These are phyloP conservation scores for Eucalyptus sp. DNA, from an alignment of 345 rosid species.

Conservation along the genomic window DNA sequence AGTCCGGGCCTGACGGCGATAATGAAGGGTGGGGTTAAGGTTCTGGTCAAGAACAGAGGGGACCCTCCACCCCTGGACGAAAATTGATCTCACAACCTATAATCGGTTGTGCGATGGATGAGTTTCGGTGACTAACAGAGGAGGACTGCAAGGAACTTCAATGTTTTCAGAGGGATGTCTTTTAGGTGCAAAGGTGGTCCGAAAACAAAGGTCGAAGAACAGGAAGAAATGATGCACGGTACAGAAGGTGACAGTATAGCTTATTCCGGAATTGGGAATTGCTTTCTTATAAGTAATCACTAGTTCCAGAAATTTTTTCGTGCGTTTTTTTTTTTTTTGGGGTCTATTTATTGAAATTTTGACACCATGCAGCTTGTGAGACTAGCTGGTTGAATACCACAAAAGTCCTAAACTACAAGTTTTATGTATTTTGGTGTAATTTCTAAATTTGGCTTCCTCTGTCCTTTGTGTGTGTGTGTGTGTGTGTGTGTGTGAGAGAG, in stretches of 20 bases:
- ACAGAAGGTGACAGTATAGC: not conserved
- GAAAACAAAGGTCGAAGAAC: not conserved
- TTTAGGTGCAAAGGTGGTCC: not conserved
- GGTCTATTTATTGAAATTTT: not conserved
- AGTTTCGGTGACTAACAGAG: not conserved
- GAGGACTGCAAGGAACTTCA: not conserved
- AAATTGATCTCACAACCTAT: not conserved
- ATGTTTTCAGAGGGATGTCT: not conserved
- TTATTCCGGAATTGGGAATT: not conserved
- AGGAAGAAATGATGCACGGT: not conserved
- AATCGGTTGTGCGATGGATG: not conserved
- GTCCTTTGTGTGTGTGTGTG: not conserved
- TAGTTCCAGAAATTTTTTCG: not conserved
- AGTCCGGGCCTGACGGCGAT: conserved; percentile 41
- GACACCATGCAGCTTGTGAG: not conserved
- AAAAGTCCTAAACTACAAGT: not conserved
- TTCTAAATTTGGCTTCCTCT: not conserved
- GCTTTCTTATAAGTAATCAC: not conserved
- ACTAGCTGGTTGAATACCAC: not conserved
- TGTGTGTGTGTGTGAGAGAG: not conserved
- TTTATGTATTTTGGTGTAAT: not conserved
- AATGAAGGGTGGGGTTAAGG: conserved; percentile 32
- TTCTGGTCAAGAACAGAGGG: conserved; percentile 24
- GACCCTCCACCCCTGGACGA: not conserved
- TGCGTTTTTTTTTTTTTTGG: not conserved